Evolutionary conservation across 148 eudicot genomes (phyloP).

Genomic region (Dianthus caryophyllus): DNA sequence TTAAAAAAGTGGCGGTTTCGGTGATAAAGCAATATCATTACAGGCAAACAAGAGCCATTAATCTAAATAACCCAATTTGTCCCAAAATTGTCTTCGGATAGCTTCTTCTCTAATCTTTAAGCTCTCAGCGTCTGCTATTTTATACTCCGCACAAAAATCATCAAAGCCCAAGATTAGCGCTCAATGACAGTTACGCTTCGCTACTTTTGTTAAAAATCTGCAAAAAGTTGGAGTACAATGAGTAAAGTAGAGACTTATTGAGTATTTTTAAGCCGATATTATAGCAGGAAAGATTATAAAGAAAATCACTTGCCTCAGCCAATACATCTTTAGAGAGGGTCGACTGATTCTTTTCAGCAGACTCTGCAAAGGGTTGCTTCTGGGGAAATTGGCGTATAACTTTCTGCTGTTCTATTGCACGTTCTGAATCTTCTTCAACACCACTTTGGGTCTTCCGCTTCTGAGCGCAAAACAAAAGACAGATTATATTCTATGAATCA

Average conservation of each 20-base stretch:
- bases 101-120: background rate
- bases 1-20: no score
- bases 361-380: conserved; percentile 44
- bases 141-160: background rate
- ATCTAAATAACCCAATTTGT: no score
- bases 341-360: conserved; percentile 37
- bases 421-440: conserved; percentile 29
- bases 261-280: background rate
- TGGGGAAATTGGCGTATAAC: conserved; percentile 54
- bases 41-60: no score
- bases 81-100: background rate
- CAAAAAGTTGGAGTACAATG: background rate
- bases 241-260: background rate
- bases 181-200: background rate
- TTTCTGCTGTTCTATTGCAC: conserved; percentile 25
- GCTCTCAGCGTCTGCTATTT: background rate
- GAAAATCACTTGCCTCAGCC: conserved; percentile 31
- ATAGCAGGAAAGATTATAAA: background rate
- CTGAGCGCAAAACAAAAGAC: conserved; percentile 25
- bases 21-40: no score
- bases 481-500: background rate
- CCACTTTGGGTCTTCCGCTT: conserved; percentile 53
- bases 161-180: background rate
- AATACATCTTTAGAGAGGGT: conserved; percentile 51
- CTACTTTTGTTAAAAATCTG: conserved; percentile 10